Base-by-base conservation (phyloP, 306 rosid genomes). In the Cucurbita ficifolia region DNA sequence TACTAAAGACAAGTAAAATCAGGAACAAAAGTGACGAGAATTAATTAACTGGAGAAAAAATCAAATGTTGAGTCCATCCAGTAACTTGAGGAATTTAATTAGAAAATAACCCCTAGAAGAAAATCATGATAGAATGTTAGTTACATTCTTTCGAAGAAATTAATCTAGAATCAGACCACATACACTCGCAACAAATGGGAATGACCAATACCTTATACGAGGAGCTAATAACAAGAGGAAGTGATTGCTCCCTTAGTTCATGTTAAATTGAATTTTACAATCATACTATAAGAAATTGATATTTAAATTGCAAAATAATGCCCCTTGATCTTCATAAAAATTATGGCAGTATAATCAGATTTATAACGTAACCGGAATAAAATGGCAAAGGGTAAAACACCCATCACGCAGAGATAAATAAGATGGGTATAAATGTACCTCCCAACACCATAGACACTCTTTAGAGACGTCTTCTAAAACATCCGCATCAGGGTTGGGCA, bases 401-500 rank as follows among this genome's bases (percentile, higher is more conserved):
- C 29, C 50, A 58, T 43, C 5, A 50, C 3, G 13, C 29, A 68
- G 61, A 71, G 12, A 18, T 8, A 38, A 58, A 62, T 35, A 49
- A 29, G 24, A 11, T 70, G n/a, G 60, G 4, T 52, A 10, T 13
- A 14, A 73, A 73, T 45, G 75, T 73, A 94, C 99, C 99, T 94
- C 97, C 99, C 99, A 94, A 74, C 99, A 94, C 99, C 99, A 94
- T 6, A 94, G 90, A 42, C 96, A 89, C 1, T 87, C 82, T 16
- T 84, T 80, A 0, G 97, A 88, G 13, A 82, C 81, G 48, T 94
- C 99, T 79, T 91, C 97, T 62, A 94, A 72, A 5, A 94, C 84
- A 86, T 94, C 99, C 11, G 99, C 99, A 67, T 94, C 92, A 5
- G 83, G 82, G 69, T 94, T 85, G 10, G 88, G 83, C 60, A 88